Conservation (phyloP, 2,329 filamentous ascomycete species). For the Colletotrichum acutatum region DNA sequence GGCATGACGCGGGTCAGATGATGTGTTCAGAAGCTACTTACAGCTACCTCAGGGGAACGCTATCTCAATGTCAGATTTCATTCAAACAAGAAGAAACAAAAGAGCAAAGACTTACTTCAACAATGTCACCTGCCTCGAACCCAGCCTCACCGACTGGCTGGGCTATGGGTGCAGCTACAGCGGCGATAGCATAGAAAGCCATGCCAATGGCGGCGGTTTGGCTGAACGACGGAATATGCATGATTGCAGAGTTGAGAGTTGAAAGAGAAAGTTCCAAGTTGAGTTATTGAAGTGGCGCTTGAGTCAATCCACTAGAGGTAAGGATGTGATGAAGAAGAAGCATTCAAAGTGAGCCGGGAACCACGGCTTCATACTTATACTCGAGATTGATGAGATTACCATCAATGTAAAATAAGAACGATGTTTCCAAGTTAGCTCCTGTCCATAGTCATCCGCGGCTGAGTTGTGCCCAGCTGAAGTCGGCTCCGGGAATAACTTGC, state of each 20-base stretch:
- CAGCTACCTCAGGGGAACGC: slow-evolving; percentile 19
- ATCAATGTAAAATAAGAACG: no score
- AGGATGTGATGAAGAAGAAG: slow-evolving; percentile 6
- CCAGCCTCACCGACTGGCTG: background rate
- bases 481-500: background rate
- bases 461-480: background rate
- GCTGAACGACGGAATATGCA: slow-evolving; percentile 23
- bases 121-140: background rate
- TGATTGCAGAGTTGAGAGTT: background rate
- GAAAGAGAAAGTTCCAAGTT: background rate
- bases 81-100: no score
- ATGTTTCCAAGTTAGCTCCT: no score
- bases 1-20: no score
- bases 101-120: background rate
- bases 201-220: slow-evolving; percentile 22
- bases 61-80: background rate
- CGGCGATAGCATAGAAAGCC: slow-evolving; percentile 17
- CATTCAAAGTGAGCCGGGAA: background rate
- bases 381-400: background rate
- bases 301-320: background rate
- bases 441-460: background rate
- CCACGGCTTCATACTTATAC: slow-evolving; percentile 12
- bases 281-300: background rate
- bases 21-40: background rate
- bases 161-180: slow-evolving; percentile 12